These are phyloP conservation scores for Nothophoma quercina DNA, from an alignment of 2,329 filamentous ascomycete species.

Conservation along the genomic window DNA sequence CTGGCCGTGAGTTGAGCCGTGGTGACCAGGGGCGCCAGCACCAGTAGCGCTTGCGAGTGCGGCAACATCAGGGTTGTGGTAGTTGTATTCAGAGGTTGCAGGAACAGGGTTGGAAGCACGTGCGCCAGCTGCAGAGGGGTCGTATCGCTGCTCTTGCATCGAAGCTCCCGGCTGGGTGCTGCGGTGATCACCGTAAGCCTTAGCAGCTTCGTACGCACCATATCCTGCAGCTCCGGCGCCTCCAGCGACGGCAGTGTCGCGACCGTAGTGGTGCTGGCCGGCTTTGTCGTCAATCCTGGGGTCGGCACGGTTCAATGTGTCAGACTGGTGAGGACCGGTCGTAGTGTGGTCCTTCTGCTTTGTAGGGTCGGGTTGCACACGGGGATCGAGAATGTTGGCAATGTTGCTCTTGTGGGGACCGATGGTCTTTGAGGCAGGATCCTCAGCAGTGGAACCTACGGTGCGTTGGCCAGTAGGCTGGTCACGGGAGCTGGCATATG, in stretches of 20 bases:
- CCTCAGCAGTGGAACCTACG: constrained; percentile 29
- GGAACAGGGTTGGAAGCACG: constrained; percentile 31
- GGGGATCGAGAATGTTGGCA: constrained; percentile 42
- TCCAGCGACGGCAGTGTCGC: constrained; percentile 41
- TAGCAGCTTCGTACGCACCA: constrained; percentile 43
- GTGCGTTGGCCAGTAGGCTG: constrained; percentile 29
- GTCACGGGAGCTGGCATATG: constrained; percentile 25
- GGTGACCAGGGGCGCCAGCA: background rate
- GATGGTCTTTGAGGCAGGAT: constrained; percentile 37
- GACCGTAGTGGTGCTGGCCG: constrained; percentile 31
- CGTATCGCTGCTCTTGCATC: constrained; percentile 44
- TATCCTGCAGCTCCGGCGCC: constrained; percentile 42
- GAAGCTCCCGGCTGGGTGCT: constrained; percentile 39
- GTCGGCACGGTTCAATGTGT: constrained; percentile 36
- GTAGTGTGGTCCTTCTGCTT: constrained; percentile 39
- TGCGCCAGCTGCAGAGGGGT: constrained; percentile 32
- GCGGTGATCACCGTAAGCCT: constrained; percentile 39
- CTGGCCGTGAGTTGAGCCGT: background rate
- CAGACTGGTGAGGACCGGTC: constrained; percentile 36
- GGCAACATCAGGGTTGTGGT: constrained; percentile 13
- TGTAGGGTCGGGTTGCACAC: constrained; percentile 40
- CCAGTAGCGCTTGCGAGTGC: constrained; percentile 11
- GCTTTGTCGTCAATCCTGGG: constrained; percentile 34
- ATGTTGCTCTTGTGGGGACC: constrained; percentile 44
- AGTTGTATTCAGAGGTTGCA: constrained; percentile 29